Conservation (phyloP, 2,329 filamentous ascomycete species). For the Aspergillus persii region DNA sequence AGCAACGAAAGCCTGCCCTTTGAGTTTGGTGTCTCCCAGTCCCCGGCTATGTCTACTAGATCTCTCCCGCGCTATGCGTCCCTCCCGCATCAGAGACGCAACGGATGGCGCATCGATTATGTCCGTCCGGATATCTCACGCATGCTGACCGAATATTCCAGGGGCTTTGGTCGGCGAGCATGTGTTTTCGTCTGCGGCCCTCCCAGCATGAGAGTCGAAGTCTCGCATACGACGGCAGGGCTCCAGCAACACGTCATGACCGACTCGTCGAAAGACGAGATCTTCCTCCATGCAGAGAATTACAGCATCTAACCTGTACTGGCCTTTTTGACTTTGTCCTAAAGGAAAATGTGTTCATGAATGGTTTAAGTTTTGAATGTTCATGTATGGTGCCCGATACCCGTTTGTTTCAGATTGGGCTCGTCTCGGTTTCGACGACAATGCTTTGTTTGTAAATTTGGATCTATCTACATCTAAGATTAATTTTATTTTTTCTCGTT, state of each 20-base stretch:
- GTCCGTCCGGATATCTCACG: slow-evolving; percentile 83
- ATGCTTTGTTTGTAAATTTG: neutral
- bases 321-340: neutral
- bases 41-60: slow-evolving; percentile 84
- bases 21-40: slow-evolving; percentile 77
- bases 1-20: slow-evolving; percentile 41
- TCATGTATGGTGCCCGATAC: neutral
- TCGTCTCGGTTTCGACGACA: neutral
- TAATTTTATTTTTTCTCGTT: neutral
- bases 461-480: too few species aligned
- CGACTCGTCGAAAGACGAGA: slow-evolving; percentile 76
- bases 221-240: slow-evolving; percentile 78
- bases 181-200: slow-evolving; percentile 94
- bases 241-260: slow-evolving; percentile 82
- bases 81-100: slow-evolving; percentile 55
- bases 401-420: neutral
- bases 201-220: slow-evolving; percentile 79
- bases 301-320: slow-evolving; percentile 68
- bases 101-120: slow-evolving; percentile 90
- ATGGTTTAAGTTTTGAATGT: neutral
- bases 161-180: slow-evolving; percentile 74
- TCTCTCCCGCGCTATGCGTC: slow-evolving; percentile 89
- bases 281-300: slow-evolving; percentile 93
- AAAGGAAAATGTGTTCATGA: neutral
- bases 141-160: slow-evolving; percentile 79